Evolutionary conservation across 495 filamentous ascomycete genomes (phyloP).

Genomic region (Parmelia sp.): DNA sequence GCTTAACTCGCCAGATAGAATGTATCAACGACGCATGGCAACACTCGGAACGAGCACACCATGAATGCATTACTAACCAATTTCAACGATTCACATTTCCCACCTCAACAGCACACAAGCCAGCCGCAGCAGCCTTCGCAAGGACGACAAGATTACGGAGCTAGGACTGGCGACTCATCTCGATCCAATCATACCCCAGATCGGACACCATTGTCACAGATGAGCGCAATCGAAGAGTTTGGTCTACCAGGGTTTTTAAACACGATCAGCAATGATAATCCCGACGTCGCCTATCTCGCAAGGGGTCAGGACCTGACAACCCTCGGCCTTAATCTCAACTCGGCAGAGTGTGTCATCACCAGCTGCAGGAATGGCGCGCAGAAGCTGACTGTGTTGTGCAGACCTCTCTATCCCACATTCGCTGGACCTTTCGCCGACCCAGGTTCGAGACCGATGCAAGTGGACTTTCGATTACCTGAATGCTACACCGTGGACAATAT

Average conservation of each 20-base stretch:
- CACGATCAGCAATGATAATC: slow-evolving; percentile 70
- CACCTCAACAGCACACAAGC: slow-evolving; percentile 32
- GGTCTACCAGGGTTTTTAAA: slow-evolving; percentile 72
- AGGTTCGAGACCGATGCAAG: slow-evolving; percentile 64
- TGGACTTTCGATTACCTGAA: slow-evolving; percentile 69
- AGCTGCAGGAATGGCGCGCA: slow-evolving; percentile 16
- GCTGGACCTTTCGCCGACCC: slow-evolving; percentile 64
- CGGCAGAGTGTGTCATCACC: slow-evolving; percentile 57
- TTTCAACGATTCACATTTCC: slow-evolving; percentile 27
- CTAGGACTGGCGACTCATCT: slow-evolving; percentile 39
- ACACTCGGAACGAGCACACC: slow-evolving; percentile 13
- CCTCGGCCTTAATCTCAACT: slow-evolving; percentile 73
- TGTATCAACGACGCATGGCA: slow-evolving; percentile 10
- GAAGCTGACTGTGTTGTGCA: slow-evolving; percentile 23
- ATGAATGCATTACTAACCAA: slow-evolving; percentile 14
- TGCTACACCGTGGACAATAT: slow-evolving; percentile 88
- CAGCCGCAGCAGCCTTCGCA: slow-evolving; percentile 18
- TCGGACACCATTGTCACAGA: slow-evolving; percentile 52
- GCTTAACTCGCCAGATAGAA: slow-evolving; percentile 1
- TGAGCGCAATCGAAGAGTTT: slow-evolving; percentile 74
- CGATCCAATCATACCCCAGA: slow-evolving; percentile 38
- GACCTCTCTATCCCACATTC: slow-evolving; percentile 59
- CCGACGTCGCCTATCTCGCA: slow-evolving; percentile 67
- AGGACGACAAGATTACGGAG: slow-evolving; percentile 17
- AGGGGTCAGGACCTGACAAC: slow-evolving; percentile 71